Base-by-base conservation (phyloP, 495 filamentous ascomycete genomes). In the Podospora comata region DNA sequence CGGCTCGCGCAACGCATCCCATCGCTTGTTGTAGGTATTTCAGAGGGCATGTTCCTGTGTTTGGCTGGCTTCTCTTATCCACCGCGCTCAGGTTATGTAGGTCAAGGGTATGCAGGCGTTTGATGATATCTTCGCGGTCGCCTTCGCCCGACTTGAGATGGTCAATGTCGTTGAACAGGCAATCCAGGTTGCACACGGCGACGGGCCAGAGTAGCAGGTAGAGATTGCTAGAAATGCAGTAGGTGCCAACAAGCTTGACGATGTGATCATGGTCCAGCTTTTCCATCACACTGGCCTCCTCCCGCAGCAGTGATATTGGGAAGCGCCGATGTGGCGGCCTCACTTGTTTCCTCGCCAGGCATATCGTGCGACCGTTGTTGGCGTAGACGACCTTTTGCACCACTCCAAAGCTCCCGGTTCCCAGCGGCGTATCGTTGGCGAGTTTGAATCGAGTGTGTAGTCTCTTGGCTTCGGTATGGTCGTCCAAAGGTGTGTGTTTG, bases 251-350 rank as follows among this genome's bases (percentile, higher is more conserved):
- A 1, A 83, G 72, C 66, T 74, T 80, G 62, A 82, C 71, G 54
- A 83, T 80, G 63, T 79, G 78, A 30, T 79, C 75, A 66, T 82
- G 80, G 18, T 73, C 74, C 16, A 82, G 70, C 62, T 74, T 76
- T 63, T 81, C 79, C 80, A 82, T 82, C 5, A 79, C 76, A 64
- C 76, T 72, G 28, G 76, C 79, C 74, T 82, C 80, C 53, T 80
- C 72, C 16, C 78, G 73, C 23, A 82, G 70, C 5, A 62, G 39
- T 23, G 79, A 70, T 9, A 81, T 71, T 5, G 69, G 72, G 13
- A 58, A 64, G 6, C 72, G 64, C 2, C 76, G 70, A 16, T 73
- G 18, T 65, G 65, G 34, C 67, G 68, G 30, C 62, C 70, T 39
- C 62, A 75, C 67, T 61, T 72, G 71, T 65, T 79, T 80, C 19